phyloP scores from a whole-genome alignment of 2,329 filamentous ascomycete genomes.

The Colletotrichum tropicale region DNA sequence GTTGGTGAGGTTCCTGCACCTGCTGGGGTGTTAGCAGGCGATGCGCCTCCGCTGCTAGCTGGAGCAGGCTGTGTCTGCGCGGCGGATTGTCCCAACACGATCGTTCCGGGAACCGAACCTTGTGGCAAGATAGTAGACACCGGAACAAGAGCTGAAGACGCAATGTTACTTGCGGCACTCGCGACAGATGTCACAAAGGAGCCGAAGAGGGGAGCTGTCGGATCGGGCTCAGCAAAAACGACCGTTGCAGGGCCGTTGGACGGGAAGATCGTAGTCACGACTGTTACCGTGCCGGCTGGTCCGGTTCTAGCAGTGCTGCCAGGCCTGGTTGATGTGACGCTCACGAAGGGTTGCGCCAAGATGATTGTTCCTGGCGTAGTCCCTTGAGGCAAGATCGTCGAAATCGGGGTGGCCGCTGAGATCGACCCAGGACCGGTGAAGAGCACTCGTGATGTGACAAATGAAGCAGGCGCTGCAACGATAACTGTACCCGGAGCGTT shows the following conservation, averaged over 20 bases:
- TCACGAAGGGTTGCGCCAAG: background rate
- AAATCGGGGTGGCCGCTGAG: background rate
- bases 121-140: background rate
- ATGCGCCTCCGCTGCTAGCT: background rate
- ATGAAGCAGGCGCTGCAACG: background rate
- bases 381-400: constrained; percentile 7
- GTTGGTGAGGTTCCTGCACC: background rate
- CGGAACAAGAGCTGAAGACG: background rate
- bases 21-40: background rate
- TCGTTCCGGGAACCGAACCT: background rate
- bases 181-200: background rate
- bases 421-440: background rate
- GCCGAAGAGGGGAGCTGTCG: background rate
- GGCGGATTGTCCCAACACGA: background rate
- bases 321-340: background rate
- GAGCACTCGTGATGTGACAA: background rate
- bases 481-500: constrained; percentile 6
- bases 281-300: background rate
- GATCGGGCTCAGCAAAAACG: background rate
- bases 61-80: background rate
- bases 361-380: constrained; percentile 9
- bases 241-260: background rate
- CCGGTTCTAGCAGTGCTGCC: background rate
- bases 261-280: background rate
- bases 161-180: background rate